These are phyloP conservation scores for Xylariaceae sp. DNA, from an alignment of 2,329 filamentous ascomycete genomes.

Conservation along the genomic window DNA sequence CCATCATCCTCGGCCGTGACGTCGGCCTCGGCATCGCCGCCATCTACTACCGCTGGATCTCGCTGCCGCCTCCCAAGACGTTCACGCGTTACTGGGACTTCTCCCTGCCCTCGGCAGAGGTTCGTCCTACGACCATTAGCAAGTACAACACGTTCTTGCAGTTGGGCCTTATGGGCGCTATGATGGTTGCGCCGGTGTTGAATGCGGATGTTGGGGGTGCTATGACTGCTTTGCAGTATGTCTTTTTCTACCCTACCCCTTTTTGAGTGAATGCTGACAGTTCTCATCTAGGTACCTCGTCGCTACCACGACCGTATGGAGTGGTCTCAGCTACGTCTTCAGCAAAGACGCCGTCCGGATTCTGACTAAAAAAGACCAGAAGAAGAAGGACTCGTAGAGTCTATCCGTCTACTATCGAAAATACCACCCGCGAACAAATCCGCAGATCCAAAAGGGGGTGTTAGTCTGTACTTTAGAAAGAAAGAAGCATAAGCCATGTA, in stretches of 20 bases:
- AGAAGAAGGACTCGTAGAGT: slow-evolving; percentile 8
- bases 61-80: slow-evolving; percentile 87
- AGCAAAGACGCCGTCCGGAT: slow-evolving; percentile 91
- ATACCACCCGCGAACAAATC: too few relatives aligned
- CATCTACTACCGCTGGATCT: slow-evolving; percentile 94
- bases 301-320: slow-evolving; percentile 86
- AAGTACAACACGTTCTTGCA: slow-evolving; percentile 95
- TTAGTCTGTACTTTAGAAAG: too few relatives aligned
- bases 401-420: neutral
- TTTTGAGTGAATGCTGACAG: neutral
- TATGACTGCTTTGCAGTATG: slow-evolving; percentile 61
- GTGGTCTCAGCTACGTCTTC: slow-evolving; percentile 85
- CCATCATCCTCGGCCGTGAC: slow-evolving; percentile 87
- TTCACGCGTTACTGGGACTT: slow-evolving; percentile 96
- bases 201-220: slow-evolving; percentile 49
- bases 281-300: slow-evolving; percentile 63
- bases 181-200: slow-evolving; percentile 73
- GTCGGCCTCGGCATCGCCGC: slow-evolving; percentile 76
- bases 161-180: slow-evolving; percentile 76
- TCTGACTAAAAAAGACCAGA: slow-evolving; percentile 40
- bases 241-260: slow-evolving; percentile 17
- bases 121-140: slow-evolving; percentile 75
- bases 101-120: slow-evolving; percentile 79
- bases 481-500: too few relatives aligned
- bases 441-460: too few relatives aligned